Conservation (phyloP, 1,284 basidiomycete species). For the Apiotrichum veenhuisii region DNA sequence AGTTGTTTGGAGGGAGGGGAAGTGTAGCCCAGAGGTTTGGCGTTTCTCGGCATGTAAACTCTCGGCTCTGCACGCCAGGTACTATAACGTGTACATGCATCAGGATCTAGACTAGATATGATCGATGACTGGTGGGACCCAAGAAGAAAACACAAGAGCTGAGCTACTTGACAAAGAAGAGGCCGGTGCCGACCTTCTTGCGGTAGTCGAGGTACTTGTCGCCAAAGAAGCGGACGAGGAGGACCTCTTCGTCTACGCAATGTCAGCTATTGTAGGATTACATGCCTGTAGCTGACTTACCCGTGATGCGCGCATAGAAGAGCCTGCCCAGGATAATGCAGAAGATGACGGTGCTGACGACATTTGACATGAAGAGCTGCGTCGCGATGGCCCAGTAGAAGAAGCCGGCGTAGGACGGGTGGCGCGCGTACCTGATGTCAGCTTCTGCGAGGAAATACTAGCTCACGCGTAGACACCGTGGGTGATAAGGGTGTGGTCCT, state of each 20-base stretch:
- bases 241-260: constrained; percentile 64
- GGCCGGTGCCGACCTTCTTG: constrained; percentile 63
- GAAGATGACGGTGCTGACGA: constrained; percentile 56
- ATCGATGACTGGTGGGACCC: too few species aligned
- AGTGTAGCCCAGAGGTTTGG: background rate
- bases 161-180: constrained; percentile 54
- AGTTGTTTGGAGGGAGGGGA: background rate
- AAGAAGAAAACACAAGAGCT: background rate
- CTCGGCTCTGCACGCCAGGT: background rate
- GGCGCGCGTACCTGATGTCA: constrained; percentile 71
- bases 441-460: background rate
- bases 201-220: constrained; percentile 69
- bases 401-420: constrained; percentile 96
- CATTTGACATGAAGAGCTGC: constrained; percentile 87
- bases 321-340: constrained; percentile 71
- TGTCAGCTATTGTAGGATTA: background rate
- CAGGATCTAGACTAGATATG: constrained; percentile 1
- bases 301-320: constrained; percentile 73
- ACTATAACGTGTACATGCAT: constrained; percentile 7
- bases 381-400: constrained; percentile 97
- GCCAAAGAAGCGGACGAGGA: constrained; percentile 75
- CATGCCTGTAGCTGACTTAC: constrained; percentile 56
- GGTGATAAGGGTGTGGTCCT: constrained; percentile 74
- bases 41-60: background rate
- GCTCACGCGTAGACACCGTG: constrained; percentile 78